Base-by-base conservation (phyloP, 2,329 filamentous ascomycete genomes). In the Thielaviopsis ethacetica region DNA sequence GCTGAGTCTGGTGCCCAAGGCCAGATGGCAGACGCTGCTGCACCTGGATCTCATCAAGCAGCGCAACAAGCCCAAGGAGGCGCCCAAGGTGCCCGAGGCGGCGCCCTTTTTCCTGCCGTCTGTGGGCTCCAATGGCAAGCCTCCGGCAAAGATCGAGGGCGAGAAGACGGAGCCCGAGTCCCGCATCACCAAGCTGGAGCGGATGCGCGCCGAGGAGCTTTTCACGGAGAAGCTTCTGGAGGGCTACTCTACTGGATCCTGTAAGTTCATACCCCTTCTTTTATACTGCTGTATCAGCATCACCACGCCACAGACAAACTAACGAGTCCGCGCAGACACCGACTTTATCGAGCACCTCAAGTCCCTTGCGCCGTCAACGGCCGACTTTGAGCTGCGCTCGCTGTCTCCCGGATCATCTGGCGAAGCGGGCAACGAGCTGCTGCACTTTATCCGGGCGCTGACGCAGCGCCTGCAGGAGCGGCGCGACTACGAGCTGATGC, bases 41-140 rank as follows among this genome's bases (percentile, higher is more conserved):
- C 88, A 98, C 69, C 78, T 98, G 2, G 93, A 98, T 67, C 74
- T 90, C 26, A 95, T 98, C 68, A 87, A 91, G 72, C 82, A 90
- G 71, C 86, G 93, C 62, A 98, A 98, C 72, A 95, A 93, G 71
- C 93, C 94, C 0, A 91, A 83, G 64, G 90, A 96, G 70, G 82
- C 91, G 0, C 91, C 91, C 17, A 96, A 96, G 72, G 80, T 83
- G 6, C 93, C 93, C 0, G 88, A 96, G 68, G 95, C 94, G 67
- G 91, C 91, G 0, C 94, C 93, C 0, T 97, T 97, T 76, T 97
- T 97, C 76, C 76, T 97, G 3, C 88, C 90, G 0, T 85, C 85
- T 0, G 73, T 85, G 22, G 61, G 58, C 10, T 61, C 65, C 21
- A 66, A 65, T 19, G 63, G 66, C 38, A 69, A 65, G 15, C 59